Base-by-base conservation (phyloP, 805 yeast species). In the Metschnikowia koreensis region DNA sequence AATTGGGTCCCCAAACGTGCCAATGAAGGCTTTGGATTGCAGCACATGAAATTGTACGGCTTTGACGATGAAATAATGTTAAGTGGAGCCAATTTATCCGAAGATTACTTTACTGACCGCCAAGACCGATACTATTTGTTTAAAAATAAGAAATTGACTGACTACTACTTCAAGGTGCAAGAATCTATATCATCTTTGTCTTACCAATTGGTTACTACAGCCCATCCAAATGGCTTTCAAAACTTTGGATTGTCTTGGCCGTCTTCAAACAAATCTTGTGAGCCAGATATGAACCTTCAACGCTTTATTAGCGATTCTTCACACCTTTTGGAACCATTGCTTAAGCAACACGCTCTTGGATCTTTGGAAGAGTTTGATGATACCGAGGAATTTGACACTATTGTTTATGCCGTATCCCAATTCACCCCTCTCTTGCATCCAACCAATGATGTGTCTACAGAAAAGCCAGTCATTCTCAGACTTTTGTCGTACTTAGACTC, bases 41-140 rank as follows among this genome's bases (percentile, higher is more conserved):
- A 94, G 67, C 99, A 94, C 65, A 94, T 94, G 98, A 94, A 94
- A 66, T 79, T 94, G 29, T 94, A 94, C 66, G 99, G 99, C 1
- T 84, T 92, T 62, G 99, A 94, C 66, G 83, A 90, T 61, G 97
- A 92, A 64, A 82, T 94, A 40, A 80, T 94, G 16, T 75, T 94
- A 33, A 81, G 88, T 15, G 99, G 98, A 7, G 99, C 99, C 2
- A 94, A 94, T 63, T 75, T 94, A 44, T 89, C 97, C 0, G 75
- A 81, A 37, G 99, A 94, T 69, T 94, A 94, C 68, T 94, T 94
- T 69, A 88, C 96, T 3, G 86, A 93, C 67, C 82, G 99, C 57
- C 99, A 94, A 66, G 99, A 94, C 68, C 75, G 99, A 44, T 94
- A 94, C 69, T 88, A 91, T 60, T 51, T 86, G 13, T 87, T 94